phyloP scores from a whole-genome alignment of 768 basidiomycete genomes.

The Rhizopogon rudus region DNA sequence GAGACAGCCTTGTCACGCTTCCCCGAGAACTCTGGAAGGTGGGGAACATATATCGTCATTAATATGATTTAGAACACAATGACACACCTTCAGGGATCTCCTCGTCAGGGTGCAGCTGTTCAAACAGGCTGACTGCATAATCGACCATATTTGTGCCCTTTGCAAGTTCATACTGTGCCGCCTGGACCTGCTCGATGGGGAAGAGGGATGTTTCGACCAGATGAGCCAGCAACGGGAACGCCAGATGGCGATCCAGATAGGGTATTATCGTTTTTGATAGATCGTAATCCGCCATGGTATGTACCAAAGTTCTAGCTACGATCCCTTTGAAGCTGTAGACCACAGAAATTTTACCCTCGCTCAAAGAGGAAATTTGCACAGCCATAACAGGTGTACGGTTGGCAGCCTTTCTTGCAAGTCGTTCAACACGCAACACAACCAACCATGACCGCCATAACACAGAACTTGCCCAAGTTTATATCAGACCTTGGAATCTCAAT shows the following conservation, averaged over 20 bases:
- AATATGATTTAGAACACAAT: neutral
- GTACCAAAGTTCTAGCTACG: neutral
- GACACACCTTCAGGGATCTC: constrained; percentile 62
- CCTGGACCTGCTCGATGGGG: constrained; percentile 70
- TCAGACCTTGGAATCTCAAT: constrained; percentile 77
- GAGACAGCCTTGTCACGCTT: constrained; percentile 81
- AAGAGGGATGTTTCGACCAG: constrained; percentile 74
- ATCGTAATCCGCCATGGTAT: constrained; percentile 82
- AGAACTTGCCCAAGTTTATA: constrained; percentile 82
- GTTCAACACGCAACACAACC: constrained; percentile 3
- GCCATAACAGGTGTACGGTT: neutral
- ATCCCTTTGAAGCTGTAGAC: neutral
- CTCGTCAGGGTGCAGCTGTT: constrained; percentile 71
- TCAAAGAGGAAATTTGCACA: constrained; percentile 1
- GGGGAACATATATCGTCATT: neutral
- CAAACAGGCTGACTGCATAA: constrained; percentile 78
- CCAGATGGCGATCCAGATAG: constrained; percentile 91
- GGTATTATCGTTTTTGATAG: constrained; percentile 88
- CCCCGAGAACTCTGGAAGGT: constrained; percentile 66
- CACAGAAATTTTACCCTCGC: constrained; percentile 10
- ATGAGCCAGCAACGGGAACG: constrained; percentile 89
- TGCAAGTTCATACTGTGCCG: constrained; percentile 95
- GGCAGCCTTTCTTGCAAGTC: neutral
- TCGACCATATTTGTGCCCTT: constrained; percentile 99
- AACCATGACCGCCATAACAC: constrained; percentile 73